Conservation (phyloP, 2,329 filamentous ascomycete species). For the Zymoseptoria passerinii region DNA sequence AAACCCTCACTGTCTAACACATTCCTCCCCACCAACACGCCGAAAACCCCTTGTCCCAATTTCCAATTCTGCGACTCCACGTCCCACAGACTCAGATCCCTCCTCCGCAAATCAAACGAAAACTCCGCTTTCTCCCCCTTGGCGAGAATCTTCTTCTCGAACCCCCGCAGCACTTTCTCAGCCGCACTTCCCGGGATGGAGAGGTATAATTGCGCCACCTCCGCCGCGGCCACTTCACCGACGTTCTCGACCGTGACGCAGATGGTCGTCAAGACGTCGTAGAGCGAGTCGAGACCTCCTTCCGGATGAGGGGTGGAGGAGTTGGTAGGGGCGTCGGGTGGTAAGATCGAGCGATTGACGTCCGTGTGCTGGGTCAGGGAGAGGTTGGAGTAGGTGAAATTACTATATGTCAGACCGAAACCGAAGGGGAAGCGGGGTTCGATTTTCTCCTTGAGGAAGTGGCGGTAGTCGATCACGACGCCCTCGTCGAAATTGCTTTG, state of each 20-base stretch:
- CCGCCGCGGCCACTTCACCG: constrained; percentile 45
- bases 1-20: constrained; percentile 5
- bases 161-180: constrained; percentile 23
- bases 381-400: constrained; percentile 63
- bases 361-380: constrained; percentile 41
- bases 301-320: neutral
- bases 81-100: constrained; percentile 11
- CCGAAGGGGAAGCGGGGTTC: constrained; percentile 38
- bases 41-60: constrained; percentile 11
- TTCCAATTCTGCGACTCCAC: constrained; percentile 1
- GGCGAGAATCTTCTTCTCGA: constrained; percentile 30
- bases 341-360: neutral
- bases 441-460: constrained; percentile 35
- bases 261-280: constrained; percentile 50
- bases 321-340: neutral
- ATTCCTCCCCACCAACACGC: constrained; percentile 7
- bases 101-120: constrained; percentile 5
- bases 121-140: constrained; percentile 9
- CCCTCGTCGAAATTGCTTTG: constrained; percentile 44
- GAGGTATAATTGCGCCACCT: constrained; percentile 49
- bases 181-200: constrained; percentile 20
- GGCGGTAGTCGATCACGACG: constrained; percentile 70
- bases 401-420: constrained; percentile 60
- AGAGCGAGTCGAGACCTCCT: constrained; percentile 39
- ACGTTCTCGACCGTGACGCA: constrained; percentile 53